Conservation (phyloP, 305 asterid genomes). For the Caryopteris hybrid region DNA sequence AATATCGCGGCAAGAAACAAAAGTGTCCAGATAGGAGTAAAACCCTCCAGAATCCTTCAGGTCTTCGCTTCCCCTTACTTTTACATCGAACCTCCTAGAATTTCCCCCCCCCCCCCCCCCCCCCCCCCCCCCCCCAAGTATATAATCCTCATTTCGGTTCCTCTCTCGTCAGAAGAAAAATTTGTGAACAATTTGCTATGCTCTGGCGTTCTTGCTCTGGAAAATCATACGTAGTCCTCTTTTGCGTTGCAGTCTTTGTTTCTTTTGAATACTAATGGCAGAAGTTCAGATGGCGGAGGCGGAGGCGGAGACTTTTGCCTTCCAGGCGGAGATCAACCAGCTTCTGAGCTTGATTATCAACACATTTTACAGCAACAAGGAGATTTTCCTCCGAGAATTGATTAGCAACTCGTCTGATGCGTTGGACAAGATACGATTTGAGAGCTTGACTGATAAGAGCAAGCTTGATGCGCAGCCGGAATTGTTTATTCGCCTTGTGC, state of each 20-base stretch:
- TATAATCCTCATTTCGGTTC: neutral
- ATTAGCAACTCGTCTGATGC: too few relatives aligned
- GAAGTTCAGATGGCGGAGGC: constrained; percentile 43
- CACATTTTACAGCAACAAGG: too few relatives aligned
- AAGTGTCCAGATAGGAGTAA: constrained; percentile 19
- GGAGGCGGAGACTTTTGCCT: constrained; percentile 78
- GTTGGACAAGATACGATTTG: too few relatives aligned
- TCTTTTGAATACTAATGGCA: constrained; percentile 5
- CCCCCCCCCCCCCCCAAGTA: too few relatives aligned
- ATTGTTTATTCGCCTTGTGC: too few relatives aligned
- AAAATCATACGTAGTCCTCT: neutral
- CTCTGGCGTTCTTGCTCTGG: neutral
- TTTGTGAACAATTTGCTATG: neutral
- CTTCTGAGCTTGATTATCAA: too few relatives aligned
- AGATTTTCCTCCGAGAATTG: too few relatives aligned
- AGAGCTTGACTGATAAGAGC: too few relatives aligned
- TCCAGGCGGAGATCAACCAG: too few relatives aligned
- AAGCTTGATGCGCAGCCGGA: too few relatives aligned
- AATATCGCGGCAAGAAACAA: constrained; percentile 17
- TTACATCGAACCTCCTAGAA: constrained; percentile 38
- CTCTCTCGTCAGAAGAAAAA: neutral
- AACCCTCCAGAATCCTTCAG: constrained; percentile 32
- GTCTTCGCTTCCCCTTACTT: neutral
- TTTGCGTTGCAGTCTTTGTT: neutral
- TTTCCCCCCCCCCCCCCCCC: neutral